Conservation (phyloP, 331 rosid genomes). For the Phaseolus coccineus region DNA sequence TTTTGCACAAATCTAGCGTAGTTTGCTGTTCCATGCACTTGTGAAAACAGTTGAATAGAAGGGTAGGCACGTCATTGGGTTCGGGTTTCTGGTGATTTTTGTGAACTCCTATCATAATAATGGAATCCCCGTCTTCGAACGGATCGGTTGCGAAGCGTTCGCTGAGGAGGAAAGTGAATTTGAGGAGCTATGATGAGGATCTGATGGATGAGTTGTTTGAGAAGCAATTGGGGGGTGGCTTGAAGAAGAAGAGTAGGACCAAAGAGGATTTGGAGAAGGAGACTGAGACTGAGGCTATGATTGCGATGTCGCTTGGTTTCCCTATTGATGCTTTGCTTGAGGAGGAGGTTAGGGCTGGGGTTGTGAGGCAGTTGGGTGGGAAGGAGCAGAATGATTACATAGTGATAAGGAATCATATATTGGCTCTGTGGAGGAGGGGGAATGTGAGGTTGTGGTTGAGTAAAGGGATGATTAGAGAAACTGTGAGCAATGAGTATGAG, state of each 20-base stretch:
- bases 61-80: background rate
- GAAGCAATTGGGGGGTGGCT: slow-evolving; percentile 68
- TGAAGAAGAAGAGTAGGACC: slow-evolving; percentile 66
- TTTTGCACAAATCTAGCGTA: slow-evolving; percentile 11
- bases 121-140: slow-evolving; percentile 59
- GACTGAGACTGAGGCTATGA: slow-evolving; percentile 94
- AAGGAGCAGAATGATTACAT: slow-evolving; percentile 93
- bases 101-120: slow-evolving; percentile 39
- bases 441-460: slow-evolving; percentile 84
- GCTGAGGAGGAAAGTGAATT: slow-evolving; percentile 64
- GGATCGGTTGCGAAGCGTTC: slow-evolving; percentile 69
- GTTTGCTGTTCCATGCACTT: background rate
- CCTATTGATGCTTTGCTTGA: slow-evolving; percentile 84
- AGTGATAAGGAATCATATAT: slow-evolving; percentile 90
- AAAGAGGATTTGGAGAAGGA: slow-evolving; percentile 82
- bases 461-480: slow-evolving; percentile 75
- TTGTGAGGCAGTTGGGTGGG: slow-evolving; percentile 80
- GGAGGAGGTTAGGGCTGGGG: slow-evolving; percentile 81
- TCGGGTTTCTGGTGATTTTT: background rate
- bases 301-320: slow-evolving; percentile 84
- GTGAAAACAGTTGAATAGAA: background rate
- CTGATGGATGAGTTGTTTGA: slow-evolving; percentile 79
- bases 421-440: slow-evolving; percentile 89
- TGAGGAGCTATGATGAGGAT: slow-evolving; percentile 76
- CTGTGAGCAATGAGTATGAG: slow-evolving; percentile 75